Evolutionary conservation across 2,329 filamentous ascomycete species (phyloP), one percentile per base, ranked within the genome.

Genomic region (Aspergillus awamori): DNA sequence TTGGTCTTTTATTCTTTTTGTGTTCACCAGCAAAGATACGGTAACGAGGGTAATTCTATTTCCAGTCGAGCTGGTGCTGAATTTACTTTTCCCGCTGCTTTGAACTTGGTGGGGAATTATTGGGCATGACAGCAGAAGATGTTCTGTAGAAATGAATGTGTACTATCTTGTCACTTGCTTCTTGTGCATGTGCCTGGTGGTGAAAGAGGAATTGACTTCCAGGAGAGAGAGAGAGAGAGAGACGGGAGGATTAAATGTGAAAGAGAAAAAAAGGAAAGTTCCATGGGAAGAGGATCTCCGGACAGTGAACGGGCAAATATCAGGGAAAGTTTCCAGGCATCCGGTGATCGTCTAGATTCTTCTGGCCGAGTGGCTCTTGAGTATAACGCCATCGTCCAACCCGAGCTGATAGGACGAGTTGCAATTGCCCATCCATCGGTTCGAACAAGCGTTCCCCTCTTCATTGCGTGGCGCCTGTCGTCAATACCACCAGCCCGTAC

Each of bases 381-480:
- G 26, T 56, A 55, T 43, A 57, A 56, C 54, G 58, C 60, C 47
- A 48, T 59, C 56, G 53, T 63, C 61, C 59, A 51, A 61, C 57
- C 45, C 62, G 48, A 58, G 57, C 60, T 63, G 65, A 68, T 65
- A 64, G 63, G 61, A 64, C 59, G 59, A 28, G 60, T 64, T 62
- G 57, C 55, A 64, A 54, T 57, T 26, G 55, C 39, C 56, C 58
- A 53, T 61, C 39, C 62, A 61, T 58, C 55, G 59, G 55, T n/a
- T 60, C 53, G 36, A 41, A 38, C 39, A 51, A 45, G 28, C 53
- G 45, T 52, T 45, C 39, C 60, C 62, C 58, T 62, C 59, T 62
- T 38, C 45, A 67, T 71, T 71, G 70, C 69, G 70, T 71, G 70
- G 69, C 70, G 65, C 52, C 61, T 63, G 66, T 67, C 65, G 67